A percentile compares a stretch with the other conserved stretches of the same genome.
Evolutionary conservation across 1,284 basidiomycete genomes (phyloP).

Genomic region (Ganoderma sinense): DNA sequence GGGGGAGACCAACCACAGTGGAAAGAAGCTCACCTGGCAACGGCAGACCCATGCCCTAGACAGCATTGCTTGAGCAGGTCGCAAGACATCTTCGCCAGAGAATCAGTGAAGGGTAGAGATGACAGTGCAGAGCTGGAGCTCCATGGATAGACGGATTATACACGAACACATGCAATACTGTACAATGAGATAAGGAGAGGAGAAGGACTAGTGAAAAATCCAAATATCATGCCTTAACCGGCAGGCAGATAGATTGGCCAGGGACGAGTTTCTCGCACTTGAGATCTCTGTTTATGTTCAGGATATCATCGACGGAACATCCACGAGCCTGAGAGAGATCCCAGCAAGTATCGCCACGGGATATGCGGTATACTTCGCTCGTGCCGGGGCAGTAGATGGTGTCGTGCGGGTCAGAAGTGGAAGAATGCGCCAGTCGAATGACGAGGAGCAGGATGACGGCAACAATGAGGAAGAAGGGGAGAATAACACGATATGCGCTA

Average conservation of each 20-base stretch:
- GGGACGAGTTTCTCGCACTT: constrained; percentile 65
- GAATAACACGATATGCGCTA: constrained; percentile 65
- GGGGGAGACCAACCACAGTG: neutral
- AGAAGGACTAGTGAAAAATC: constrained; percentile 25
- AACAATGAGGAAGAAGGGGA: constrained; percentile 79
- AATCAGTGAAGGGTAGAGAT: neutral
- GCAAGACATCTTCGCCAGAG: neutral
- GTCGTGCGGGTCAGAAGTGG: constrained; percentile 40
- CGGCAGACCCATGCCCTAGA: neutral
- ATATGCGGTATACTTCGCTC: constrained; percentile 56
- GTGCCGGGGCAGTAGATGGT: constrained; percentile 55
- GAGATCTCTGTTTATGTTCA: constrained; percentile 59
- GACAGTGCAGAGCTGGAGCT: neutral
- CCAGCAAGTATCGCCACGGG: constrained; percentile 77
- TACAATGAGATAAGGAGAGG: constrained; percentile 19
- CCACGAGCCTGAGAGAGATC: constrained; percentile 60
- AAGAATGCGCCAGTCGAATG: constrained; percentile 65
- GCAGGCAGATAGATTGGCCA: constrained; percentile 61
- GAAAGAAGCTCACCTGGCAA: neutral
- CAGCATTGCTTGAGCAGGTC: neutral
- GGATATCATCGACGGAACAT: constrained; percentile 61
- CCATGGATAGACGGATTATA: constrained; percentile 12
- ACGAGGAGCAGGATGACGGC: constrained; percentile 70
- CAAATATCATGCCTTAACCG: constrained; percentile 35
- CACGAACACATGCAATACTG: constrained; percentile 12